Percentiles rank a stretch among this genome's conserved stretches.
Evolutionary conservation across 2,329 filamentous ascomycete species (phyloP).

Genomic region (Phaeosphaeria sp.): DNA sequence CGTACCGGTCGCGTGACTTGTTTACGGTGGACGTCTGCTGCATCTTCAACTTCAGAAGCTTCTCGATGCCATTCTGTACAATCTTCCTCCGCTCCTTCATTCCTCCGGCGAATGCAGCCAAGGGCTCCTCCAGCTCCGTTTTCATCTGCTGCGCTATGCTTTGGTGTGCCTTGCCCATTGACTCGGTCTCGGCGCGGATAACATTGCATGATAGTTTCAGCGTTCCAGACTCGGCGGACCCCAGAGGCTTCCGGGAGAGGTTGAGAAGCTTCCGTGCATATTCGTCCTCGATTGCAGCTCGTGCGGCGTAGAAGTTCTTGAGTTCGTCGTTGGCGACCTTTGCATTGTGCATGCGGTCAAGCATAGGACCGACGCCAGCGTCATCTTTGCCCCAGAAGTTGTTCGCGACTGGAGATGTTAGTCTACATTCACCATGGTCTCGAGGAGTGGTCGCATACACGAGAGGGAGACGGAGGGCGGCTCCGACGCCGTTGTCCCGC

Average conservation of each 20-base stretch:
- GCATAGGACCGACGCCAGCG: slow-evolving; percentile 87
- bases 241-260: slow-evolving; percentile 85
- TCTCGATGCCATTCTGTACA: slow-evolving; percentile 91
- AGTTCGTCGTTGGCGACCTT: slow-evolving; percentile 91
- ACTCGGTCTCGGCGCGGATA: slow-evolving; percentile 85
- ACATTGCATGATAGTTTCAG: slow-evolving; percentile 86
- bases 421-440: slow-evolving; percentile 22
- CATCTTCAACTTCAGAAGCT: slow-evolving; percentile 89
- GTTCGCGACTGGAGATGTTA: slow-evolving; percentile 79
- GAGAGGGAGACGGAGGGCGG: slow-evolving; percentile 71
- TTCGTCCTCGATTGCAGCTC: slow-evolving; percentile 94
- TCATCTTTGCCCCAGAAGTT: slow-evolving; percentile 99
- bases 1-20: slow-evolving; percentile 94
- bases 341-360: slow-evolving; percentile 92
- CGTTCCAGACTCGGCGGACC: slow-evolving; percentile 85
- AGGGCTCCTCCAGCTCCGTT: slow-evolving; percentile 90
- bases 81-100: slow-evolving; percentile 98
- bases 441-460: slow-evolving; percentile 56
- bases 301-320: slow-evolving; percentile 87
- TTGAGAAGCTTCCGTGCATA: slow-evolving; percentile 89
- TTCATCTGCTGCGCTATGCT: slow-evolving; percentile 94
- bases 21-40: slow-evolving; percentile 91
- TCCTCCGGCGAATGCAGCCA: slow-evolving; percentile 88
- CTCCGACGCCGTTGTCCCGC: slow-evolving; percentile 64
- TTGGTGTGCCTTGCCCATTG: slow-evolving; percentile 92